These are phyloP conservation scores for Naganishia antarctica DNA, from an alignment of 768 basidiomycete genomes.

Conservation along the genomic window DNA sequence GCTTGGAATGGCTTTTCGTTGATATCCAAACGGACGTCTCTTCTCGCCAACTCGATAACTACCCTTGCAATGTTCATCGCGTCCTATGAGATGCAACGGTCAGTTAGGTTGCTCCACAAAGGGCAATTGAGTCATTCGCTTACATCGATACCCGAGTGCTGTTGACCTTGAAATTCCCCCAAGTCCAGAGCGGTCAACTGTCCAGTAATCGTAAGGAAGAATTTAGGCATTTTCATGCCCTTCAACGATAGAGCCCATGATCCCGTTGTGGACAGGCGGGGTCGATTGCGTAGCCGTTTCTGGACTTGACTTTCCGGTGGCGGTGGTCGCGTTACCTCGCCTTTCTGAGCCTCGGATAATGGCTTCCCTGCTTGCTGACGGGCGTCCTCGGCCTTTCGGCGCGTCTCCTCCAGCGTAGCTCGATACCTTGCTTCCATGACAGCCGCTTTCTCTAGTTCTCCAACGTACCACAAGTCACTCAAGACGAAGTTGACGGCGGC, in stretches of 20 bases:
- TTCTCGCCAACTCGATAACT: constrained; percentile 67
- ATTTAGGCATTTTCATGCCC: constrained; percentile 30
- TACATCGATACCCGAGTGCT: constrained; percentile 87
- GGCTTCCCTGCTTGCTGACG: not conserved
- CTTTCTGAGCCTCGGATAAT: constrained; percentile 23
- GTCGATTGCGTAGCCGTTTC: constrained; percentile 7
- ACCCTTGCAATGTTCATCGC: constrained; percentile 82
- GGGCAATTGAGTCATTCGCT: constrained; percentile 48
- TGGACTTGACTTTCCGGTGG: constrained; percentile 26
- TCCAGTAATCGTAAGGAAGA: constrained; percentile 59
- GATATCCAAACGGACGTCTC: constrained; percentile 64
- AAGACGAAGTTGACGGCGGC: constrained; percentile 42
- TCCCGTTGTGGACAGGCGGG: constrained; percentile 16
- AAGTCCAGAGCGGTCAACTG: constrained; percentile 71
- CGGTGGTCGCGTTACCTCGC: constrained; percentile 26
- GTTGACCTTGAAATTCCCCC: constrained; percentile 70
- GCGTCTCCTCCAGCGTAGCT: constrained; percentile 8
- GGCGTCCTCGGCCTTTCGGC: constrained; percentile 1
- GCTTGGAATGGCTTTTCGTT: constrained; percentile 52
- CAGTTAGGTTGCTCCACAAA: not conserved
- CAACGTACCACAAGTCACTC: constrained; percentile 32
- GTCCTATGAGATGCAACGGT: constrained; percentile 58
- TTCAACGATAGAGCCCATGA: constrained; percentile 25
- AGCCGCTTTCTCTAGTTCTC: constrained; percentile 8
- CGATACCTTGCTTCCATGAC: constrained; percentile 1